Percentiles rank a stretch among this genome's conserved stretches.
These are phyloP conservation scores for Castanospermum australe DNA, from an alignment of 306 rosid genomes.

Conservation along the genomic window DNA sequence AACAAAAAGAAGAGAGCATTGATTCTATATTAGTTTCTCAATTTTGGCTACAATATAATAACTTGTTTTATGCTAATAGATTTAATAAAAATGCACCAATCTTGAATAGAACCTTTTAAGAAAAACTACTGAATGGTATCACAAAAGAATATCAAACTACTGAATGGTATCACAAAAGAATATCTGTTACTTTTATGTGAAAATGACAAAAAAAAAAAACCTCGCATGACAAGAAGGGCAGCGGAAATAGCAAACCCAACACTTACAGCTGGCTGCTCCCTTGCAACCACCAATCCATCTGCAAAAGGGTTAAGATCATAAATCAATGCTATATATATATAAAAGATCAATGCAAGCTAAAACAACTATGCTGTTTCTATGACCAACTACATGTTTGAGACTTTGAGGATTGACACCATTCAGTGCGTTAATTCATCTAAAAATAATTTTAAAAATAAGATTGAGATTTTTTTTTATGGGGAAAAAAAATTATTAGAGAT, in stretches of 20 bases:
- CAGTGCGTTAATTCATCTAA: neutral
- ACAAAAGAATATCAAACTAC: neutral
- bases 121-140: conserved; percentile 3
- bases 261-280: conserved; percentile 65
- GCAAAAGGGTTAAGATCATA: conserved; percentile 20
- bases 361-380: neutral
- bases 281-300: conserved; percentile 61
- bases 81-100: conserved; percentile 2
- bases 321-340: neutral
- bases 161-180: neutral
- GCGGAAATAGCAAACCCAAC: conserved; percentile 62
- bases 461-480: neutral
- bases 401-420: conserved; percentile 3
- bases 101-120: neutral
- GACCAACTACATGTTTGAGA: neutral
- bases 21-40: conserved; percentile 2
- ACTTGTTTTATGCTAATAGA: neutral
- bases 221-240: conserved; percentile 64
- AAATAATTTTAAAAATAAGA: neutral
- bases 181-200: neutral
- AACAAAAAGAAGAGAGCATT: too few species aligned
- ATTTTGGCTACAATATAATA: neutral
- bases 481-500: neutral
- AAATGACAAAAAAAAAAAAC: conserved; percentile 36
- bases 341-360: neutral